phyloP scores from a whole-genome alignment of 1,284 basidiomycete genomes.

The Jaminaea rosea region DNA sequence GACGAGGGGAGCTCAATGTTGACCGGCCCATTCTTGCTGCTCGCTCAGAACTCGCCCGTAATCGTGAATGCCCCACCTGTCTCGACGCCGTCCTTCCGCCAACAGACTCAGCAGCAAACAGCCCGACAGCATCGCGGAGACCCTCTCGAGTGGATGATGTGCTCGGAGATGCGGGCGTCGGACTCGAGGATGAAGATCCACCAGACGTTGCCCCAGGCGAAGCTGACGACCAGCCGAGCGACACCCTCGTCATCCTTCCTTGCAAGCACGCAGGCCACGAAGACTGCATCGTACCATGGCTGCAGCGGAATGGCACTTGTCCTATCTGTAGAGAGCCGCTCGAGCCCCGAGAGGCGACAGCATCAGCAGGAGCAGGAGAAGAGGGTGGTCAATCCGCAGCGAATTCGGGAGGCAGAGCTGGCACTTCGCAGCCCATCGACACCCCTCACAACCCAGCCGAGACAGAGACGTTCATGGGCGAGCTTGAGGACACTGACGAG shows the following conservation, averaged over 20 bases:
- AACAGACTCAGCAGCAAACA: neutral
- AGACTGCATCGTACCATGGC: constrained; percentile 38
- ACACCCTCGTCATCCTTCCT: constrained; percentile 26
- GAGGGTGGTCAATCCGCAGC: neutral
- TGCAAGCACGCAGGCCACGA: constrained; percentile 35
- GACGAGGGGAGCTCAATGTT: neutral
- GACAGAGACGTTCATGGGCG: neutral
- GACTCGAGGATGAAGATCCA: constrained; percentile 10
- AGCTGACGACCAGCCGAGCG: constrained; percentile 21
- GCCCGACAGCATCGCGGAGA: neutral
- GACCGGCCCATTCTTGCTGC: too few species aligned
- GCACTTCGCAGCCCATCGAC: neutral
- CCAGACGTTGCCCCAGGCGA: constrained; percentile 9
- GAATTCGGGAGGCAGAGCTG: neutral
- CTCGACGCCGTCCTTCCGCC: constrained; percentile 29
- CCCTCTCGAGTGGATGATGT: neutral
- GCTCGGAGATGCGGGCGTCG: neutral
- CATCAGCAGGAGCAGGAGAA: constrained; percentile 1
- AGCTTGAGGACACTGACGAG: neutral
- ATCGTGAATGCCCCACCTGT: constrained; percentile 36
- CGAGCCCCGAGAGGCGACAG: neutral
- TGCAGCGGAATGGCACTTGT: constrained; percentile 28
- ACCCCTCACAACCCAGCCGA: neutral
- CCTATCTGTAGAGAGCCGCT: constrained; percentile 28
- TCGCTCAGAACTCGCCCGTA: constrained; percentile 16